Conservation (phyloP, 2,329 filamentous ascomycete species). For the Epicoccum nigrum region DNA sequence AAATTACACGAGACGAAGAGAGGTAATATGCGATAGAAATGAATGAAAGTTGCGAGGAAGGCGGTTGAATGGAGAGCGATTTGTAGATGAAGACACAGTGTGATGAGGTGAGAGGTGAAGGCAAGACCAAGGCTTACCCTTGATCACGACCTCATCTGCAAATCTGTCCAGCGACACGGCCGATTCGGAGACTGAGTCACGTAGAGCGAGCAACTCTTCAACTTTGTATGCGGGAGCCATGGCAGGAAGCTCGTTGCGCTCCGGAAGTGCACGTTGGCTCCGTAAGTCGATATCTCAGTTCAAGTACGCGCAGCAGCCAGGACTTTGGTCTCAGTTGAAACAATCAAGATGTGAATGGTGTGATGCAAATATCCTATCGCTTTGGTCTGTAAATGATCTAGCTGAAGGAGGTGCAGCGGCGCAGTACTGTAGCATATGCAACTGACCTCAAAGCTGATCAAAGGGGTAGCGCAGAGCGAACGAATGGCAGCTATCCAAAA, state of each 20-base stretch:
- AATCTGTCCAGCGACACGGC: conserved; percentile 52
- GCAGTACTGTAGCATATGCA: background rate
- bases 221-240: conserved; percentile 50
- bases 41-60: no score
- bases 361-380: conserved; percentile 46
- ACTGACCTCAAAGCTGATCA: conserved; percentile 42
- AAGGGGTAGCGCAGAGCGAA: conserved; percentile 35
- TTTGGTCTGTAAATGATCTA: conserved; percentile 3
- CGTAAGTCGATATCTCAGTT: background rate
- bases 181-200: conserved; percentile 50
- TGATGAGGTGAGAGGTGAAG: conserved; percentile 25
- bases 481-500: conserved; percentile 49
- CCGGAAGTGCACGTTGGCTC: background rate
- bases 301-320: background rate
- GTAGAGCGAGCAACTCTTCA: conserved; percentile 50
- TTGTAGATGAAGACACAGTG: background rate
- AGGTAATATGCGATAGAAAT: no score
- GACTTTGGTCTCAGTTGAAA: conserved; percentile 1
- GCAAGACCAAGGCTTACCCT: conserved; percentile 41
- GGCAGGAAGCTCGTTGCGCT: conserved; percentile 10
- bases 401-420: background rate
- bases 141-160: conserved; percentile 50
- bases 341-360: conserved; percentile 41
- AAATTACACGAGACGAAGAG: no score
- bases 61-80: no score